Evolutionary conservation across 1,284 basidiomycete genomes (phyloP), one percentile per base, ranked within the genome.

Genomic region (Tausonia pullulans): DNA sequence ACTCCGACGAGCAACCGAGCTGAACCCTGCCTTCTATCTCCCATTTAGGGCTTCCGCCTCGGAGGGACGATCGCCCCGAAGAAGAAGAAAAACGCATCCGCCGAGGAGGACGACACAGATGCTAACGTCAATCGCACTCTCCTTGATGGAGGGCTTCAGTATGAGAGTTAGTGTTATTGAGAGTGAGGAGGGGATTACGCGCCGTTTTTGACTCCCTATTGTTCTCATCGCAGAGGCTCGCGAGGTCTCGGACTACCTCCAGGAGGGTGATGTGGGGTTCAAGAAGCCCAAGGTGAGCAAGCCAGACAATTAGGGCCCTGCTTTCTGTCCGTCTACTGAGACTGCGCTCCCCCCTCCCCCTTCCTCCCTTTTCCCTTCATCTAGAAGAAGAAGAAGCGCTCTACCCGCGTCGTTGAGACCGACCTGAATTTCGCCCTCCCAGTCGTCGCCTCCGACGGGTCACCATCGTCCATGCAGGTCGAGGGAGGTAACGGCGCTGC

Each of bases 211-310:
- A n/a, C n/a, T 59, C 54, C 54, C 52, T 63, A 10, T 51, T 7
- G 51, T 14, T 16, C 43, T 2, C 13, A 5, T 41, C 60, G n/a
- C 71, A 94, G 90, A 97, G 79, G 93, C 93, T 69, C 73, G 92
- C 59, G 87, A 91, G 68, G 84, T 84, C 1, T 82, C 83, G 11
- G 95, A 98, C 75, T 98, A 98, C 71, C 75, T 93, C 11, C 84
- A 90, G 74, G 90, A 93, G 73, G 92, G 91, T 2, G 92, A 98
- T 67, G 78, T 86, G 16, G 91, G 90, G 1, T 97, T 97, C 79
- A 97, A 94, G 78, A 96, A 94, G 76, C 84, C 84, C 4, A 98
- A 94, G 81, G 88, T 86, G 67, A 64, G 76, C 8, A 27, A 27
- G 27, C 2, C 27, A 27, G 27, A 27, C 27, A 27, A 27, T 27